Evolutionary conservation across 805 yeast genomes (phyloP), one percentile per base, ranked within the genome.

Genomic region (Jamesozyma piceae): DNA sequence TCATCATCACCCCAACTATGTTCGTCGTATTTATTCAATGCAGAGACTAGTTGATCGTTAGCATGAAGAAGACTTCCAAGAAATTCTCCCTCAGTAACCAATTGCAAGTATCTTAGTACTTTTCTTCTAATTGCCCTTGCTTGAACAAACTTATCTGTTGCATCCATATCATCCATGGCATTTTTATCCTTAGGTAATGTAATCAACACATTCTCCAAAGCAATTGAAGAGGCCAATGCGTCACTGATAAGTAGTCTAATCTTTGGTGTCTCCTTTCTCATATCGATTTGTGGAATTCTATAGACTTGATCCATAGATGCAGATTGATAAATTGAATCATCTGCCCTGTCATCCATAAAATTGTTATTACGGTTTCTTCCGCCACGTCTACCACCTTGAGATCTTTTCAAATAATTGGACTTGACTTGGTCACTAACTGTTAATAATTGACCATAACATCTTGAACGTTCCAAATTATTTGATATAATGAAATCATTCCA

Each of bases 61-160:
- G 96, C 94, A 52, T 77, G 81, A 44, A 92, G 77, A 48, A 92
- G 71, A 35, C 86, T 74, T n/a, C 97, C 97, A 48, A 92, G 64
- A 47, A 78, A 82, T 54, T 86, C 95, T 49, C 89, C 97, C 45
- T 78, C 79, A 35, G 85, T 82, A 33, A 88, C 86, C 40, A 77
- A 70, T 63, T 92, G 97, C 50, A 92, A 71, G 58, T 88, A 88
- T 48, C 87, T 68, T 49, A 92, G 68, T 14, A 92, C 77, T 53
- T 78, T 80, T 46, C 95, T 73, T 59, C 98, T 76, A 41, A 83
- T 73, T 6, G 73, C 66, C 46, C 90, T 74, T 53, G 94, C 83
- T 60, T 78, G 72, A 45, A 85, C 82, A 57, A 90, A 90, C 42
- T 76, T 74, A 22, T 67, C 67, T n/a, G 77, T 72, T 10, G 82